A percentile compares a stretch with the other conserved stretches of the same genome.
Conservation (phyloP, 148 eudicot species). For the Rhododendron vialii region DNA sequence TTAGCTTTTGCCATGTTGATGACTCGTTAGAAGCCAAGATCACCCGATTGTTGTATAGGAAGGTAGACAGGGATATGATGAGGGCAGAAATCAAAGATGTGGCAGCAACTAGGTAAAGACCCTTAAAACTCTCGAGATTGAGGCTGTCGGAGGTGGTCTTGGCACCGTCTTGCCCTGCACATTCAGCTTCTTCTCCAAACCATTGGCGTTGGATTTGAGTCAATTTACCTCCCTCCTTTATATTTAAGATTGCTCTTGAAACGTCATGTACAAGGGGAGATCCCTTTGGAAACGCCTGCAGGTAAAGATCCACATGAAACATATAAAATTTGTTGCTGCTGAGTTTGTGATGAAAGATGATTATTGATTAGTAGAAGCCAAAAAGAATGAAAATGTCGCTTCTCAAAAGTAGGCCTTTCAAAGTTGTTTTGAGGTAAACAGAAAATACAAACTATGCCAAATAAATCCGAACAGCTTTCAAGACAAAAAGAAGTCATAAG, state of each 20-base stretch:
- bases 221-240: constrained; percentile 17
- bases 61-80: constrained; percentile 16
- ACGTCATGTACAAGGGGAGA: constrained; percentile 25
- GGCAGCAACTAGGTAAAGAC: constrained; percentile 42
- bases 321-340: background rate
- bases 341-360: background rate
- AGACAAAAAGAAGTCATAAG: background rate
- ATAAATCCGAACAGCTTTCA: background rate
- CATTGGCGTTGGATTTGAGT: constrained; percentile 11
- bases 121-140: constrained; percentile 44
- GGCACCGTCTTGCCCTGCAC: constrained; percentile 16
- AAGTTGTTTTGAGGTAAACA: background rate
- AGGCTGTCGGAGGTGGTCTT: constrained; percentile 29
- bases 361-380: background rate
- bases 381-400: background rate
- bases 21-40: constrained; percentile 19
- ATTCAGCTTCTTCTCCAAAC: constrained; percentile 19
- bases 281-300: constrained; percentile 22
- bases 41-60: constrained; percentile 28
- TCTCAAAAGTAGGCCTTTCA: background rate
- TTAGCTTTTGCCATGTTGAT: constrained; percentile 23
- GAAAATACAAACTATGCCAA: background rate
- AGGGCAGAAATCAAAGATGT: constrained; percentile 28
- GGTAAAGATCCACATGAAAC: background rate
- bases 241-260: constrained; percentile 21